A percentile compares a stretch with the other conserved stretches of the same genome.
phyloP scores from a whole-genome alignment of 1,284 basidiomycete genomes.

The Taiwanofungus camphoratus region DNA sequence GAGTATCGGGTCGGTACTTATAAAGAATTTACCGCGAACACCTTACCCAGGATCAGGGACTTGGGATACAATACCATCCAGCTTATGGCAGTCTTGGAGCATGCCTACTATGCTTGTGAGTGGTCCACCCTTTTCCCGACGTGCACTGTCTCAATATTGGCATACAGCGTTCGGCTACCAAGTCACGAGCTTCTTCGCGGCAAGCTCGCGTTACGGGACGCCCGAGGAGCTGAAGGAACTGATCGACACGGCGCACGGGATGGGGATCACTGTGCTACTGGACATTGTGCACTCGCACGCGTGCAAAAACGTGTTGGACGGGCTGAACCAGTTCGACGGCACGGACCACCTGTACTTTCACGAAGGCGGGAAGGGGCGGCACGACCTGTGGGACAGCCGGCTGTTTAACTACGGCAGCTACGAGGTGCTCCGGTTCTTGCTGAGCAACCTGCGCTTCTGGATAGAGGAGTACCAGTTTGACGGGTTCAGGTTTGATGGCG shows the following conservation, averaged over 20 bases:
- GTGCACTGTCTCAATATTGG: not conserved
- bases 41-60: constrained; percentile 83
- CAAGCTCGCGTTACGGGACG: constrained; percentile 88
- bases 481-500: constrained; percentile 97
- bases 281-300: constrained; percentile 98
- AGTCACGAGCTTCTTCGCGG: constrained; percentile 97
- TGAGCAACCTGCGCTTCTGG: constrained; percentile 94
- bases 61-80: constrained; percentile 97
- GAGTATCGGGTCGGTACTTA: constrained; percentile 89
- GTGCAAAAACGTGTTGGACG: constrained; percentile 95
- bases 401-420: constrained; percentile 96
- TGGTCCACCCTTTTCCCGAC: constrained; percentile 6
- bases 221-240: constrained; percentile 96
- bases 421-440: constrained; percentile 90
- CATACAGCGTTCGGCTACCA: constrained; percentile 90
- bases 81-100: constrained; percentile 97
- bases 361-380: constrained; percentile 82
- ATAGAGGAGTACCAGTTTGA: constrained; percentile 96
- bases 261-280: constrained; percentile 90
- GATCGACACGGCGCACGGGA: constrained; percentile 89
- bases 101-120: constrained; percentile 96
- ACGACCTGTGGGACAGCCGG: constrained; percentile 96
- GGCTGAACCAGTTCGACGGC: constrained; percentile 93
- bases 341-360: constrained; percentile 98
- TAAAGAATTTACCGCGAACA: constrained; percentile 87